These are phyloP conservation scores for Luffa aegyptiaca DNA, from an alignment of 306 rosid species.

Conservation along the genomic window DNA sequence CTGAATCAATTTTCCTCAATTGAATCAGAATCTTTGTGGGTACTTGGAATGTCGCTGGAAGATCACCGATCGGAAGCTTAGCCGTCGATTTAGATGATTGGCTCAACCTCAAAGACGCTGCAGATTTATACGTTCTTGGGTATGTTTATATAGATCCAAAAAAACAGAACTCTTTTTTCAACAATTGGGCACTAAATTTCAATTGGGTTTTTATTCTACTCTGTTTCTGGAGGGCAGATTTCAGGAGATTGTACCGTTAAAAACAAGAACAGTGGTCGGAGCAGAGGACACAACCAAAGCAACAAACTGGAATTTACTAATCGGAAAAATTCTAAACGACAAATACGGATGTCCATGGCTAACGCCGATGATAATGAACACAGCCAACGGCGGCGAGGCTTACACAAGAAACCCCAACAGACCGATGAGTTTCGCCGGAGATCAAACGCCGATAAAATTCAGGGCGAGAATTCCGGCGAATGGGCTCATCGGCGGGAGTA, in stretches of 20 bases:
- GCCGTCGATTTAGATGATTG: conserved; percentile 84
- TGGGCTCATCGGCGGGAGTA: conserved; percentile 15
- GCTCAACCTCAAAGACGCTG: conserved; percentile 72
- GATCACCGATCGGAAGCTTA: conserved; percentile 69
- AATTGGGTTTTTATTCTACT: not conserved
- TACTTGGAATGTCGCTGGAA: conserved; percentile 92
- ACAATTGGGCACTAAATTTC: not conserved
- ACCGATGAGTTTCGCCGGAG: conserved; percentile 9
- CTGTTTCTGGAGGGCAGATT: conserved; percentile 34
- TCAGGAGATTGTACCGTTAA: conserved; percentile 89
- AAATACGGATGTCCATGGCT: conserved; percentile 40
- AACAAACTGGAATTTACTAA: conserved; percentile 69
- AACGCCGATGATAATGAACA: conserved; percentile 34
- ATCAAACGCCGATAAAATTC: conserved; percentile 12
- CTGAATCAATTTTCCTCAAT: not conserved
- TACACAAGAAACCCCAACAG: conserved; percentile 7
- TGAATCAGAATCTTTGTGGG: conserved; percentile 76
- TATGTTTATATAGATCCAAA: conserved; percentile 19
- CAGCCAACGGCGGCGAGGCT: conserved; percentile 25
- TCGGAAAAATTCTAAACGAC: conserved; percentile 53
- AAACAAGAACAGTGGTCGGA: conserved; percentile 68
- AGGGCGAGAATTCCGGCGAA: conserved; percentile 9
- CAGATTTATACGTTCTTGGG: conserved; percentile 93
- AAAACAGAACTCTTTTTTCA: not conserved
- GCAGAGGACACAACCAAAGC: conserved; percentile 67